Evolutionary conservation across 257 asterid genomes (phyloP), one percentile per base, ranked within the genome.

Genomic region (Orobanche coerulescens): DNA sequence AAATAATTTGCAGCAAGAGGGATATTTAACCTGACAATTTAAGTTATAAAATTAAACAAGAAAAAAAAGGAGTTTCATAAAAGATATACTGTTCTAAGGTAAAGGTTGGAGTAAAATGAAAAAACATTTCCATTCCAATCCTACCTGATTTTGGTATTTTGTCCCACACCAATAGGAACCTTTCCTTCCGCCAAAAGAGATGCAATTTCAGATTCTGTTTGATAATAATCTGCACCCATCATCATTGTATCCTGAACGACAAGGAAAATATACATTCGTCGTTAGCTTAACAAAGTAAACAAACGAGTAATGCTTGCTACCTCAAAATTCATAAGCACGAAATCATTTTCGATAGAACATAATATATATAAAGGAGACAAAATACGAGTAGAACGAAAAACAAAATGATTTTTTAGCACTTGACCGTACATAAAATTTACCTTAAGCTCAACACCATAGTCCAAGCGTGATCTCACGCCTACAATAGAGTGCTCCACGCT

Each of bases 221-320:
- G 96, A 64, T 93, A 93, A 60, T 71, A 78, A 61, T 89, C 99
- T 0, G 99, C 95, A 6, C 99, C 99, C 97, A 93, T 84, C 97
- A 93, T 84, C 95, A 89, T 79, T 3, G 97, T 89, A 73, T 93
- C 94, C 99, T 93, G 81, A 72, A 74, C 65, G 40, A 74, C 65
- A 46, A 4, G 36, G 5, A 50, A 50, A 50, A 8, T 11, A 6
- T 49, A 8, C 9, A 12, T 42, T 42, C 3, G 49, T 18, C 3
- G 16, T 26, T 30, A 33, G n/a, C 39, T 10, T 18, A 30, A 20
- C 34, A 20, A 6, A 16, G 31, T 14, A 13, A 23, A n/a, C 12
- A n/a, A 6, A 18, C 1, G 5, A 61, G 13, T 2, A 20, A 19
- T n/a, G n/a, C n/a, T 30, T 2, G 26, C 12, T 46, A 12, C 53